Evolutionary conservation across 176 grass and related monocot species (phyloP).

Genomic region (Thinopyrum elongatum): DNA sequence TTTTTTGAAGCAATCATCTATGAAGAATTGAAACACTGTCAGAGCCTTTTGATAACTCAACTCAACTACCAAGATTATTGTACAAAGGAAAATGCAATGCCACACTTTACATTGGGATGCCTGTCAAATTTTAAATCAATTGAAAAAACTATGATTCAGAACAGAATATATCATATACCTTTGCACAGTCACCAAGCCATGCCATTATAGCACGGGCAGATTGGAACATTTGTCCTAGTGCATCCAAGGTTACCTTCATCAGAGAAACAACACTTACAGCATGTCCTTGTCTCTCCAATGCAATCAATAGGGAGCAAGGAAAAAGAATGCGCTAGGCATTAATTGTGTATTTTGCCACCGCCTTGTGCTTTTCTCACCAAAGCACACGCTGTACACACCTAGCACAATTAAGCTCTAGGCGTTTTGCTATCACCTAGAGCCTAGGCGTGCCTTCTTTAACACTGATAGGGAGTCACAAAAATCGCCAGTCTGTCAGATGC

Average conservation of each 20-base stretch:
- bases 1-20: slow-evolving; percentile 93
- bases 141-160: slow-evolving; percentile 13
- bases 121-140: background rate
- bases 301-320: slow-evolving; percentile 10
- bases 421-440: background rate
- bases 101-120: background rate
- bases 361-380: background rate
- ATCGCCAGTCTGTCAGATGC: background rate
- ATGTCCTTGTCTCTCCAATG: slow-evolving; percentile 3
- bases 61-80: slow-evolving; percentile 10
- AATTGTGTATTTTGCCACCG: background rate
- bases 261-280: slow-evolving; percentile 28
- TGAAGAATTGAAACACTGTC: slow-evolving; percentile 22
- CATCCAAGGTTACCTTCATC: slow-evolving; percentile 83
- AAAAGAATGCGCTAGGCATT: background rate
- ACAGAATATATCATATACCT: slow-evolving; percentile 43
- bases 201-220: slow-evolving; percentile 89
- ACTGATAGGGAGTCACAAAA: background rate
- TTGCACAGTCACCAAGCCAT: slow-evolving; percentile 93
- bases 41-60: slow-evolving; percentile 24
- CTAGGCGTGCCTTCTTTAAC: too few species aligned
- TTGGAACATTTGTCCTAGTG: slow-evolving; percentile 95
- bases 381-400: background rate
- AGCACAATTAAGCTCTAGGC: background rate
- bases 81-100: background rate